These are phyloP conservation scores for Emericellopsis cladophorae DNA, from an alignment of 2,329 filamentous ascomycete genomes.

Conservation along the genomic window DNA sequence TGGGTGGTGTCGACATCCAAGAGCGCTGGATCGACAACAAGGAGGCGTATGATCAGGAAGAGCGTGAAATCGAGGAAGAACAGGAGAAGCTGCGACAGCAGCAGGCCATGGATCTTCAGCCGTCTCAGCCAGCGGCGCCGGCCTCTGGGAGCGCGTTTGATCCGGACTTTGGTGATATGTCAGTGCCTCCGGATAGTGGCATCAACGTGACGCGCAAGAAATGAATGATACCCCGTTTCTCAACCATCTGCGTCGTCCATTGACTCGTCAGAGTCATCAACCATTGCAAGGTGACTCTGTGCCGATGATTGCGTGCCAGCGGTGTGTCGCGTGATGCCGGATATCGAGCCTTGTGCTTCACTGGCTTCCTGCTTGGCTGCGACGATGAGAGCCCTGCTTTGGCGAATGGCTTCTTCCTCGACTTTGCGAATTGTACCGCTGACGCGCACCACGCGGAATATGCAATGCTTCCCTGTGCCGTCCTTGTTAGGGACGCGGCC, in stretches of 20 bases:
- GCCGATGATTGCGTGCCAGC: too few relatives aligned
- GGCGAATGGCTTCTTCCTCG: conserved; percentile 76
- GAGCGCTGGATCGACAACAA: conserved; percentile 91
- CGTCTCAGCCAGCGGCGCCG: conserved; percentile 7
- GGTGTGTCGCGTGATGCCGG: too few relatives aligned
- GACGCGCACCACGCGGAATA: conserved; percentile 74
- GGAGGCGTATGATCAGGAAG: conserved; percentile 73
- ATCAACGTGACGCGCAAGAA: conserved; percentile 61
- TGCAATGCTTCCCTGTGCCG: conserved; percentile 51
- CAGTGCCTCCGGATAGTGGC: conserved; percentile 45
- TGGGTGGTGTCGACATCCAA: conserved; percentile 83
- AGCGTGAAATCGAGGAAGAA: conserved; percentile 62
- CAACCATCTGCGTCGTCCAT: conserved; percentile 29
- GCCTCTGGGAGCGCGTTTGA: conserved; percentile 13
- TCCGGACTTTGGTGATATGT: conserved; percentile 37
- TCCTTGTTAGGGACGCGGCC: conserved; percentile 49
- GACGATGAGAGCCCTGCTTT: conserved; percentile 60
- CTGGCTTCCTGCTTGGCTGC: conserved; percentile 38
- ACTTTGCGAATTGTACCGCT: conserved; percentile 88
- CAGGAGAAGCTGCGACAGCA: conserved; percentile 43
- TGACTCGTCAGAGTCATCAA: conserved; percentile 16
- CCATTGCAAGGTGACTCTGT: background rate
- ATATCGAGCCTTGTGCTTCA: too few relatives aligned
- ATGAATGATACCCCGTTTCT: conserved; percentile 12
- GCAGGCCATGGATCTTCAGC: conserved; percentile 21